A percentile compares a stretch with the other conserved stretches of the same genome.
phyloP scores from a whole-genome alignment of 768 basidiomycete genomes.

The Leucogyrophana mollusca region DNA sequence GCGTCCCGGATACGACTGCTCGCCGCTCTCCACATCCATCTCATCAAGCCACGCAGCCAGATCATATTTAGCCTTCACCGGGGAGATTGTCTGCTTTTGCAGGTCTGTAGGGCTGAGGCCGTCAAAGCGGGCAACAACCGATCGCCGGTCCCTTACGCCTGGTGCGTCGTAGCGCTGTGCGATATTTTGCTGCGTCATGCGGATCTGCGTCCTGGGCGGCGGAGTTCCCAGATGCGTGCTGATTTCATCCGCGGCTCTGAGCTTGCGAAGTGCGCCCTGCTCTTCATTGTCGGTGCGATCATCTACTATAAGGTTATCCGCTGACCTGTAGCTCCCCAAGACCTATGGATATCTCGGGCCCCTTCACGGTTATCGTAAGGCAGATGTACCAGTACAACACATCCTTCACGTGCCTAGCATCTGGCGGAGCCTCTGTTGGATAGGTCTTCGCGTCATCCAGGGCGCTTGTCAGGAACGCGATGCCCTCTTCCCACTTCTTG shows the following conservation, averaged over 20 bases:
- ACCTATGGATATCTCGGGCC: slow-evolving; percentile 47
- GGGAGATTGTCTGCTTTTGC: slow-evolving; percentile 20
- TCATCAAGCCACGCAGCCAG: slow-evolving; percentile 58
- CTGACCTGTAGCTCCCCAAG: slow-evolving; percentile 51
- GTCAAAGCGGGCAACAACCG: slow-evolving; percentile 37
- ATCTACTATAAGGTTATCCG: neutral
- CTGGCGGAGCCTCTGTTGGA: slow-evolving; percentile 56
- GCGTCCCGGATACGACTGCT: slow-evolving; percentile 24
- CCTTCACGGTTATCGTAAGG: slow-evolving; percentile 50
- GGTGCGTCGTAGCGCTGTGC: slow-evolving; percentile 38
- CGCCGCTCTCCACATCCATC: slow-evolving; percentile 39
- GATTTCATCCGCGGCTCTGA: slow-evolving; percentile 54
- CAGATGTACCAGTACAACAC: slow-evolving; percentile 61
- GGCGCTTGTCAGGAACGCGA: slow-evolving; percentile 59
- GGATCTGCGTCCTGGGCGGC: slow-evolving; percentile 50
- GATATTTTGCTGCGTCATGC: slow-evolving; percentile 52
- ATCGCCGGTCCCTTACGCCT: slow-evolving; percentile 47
- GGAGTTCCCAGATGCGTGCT: slow-evolving; percentile 42
- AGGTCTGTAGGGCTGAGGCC: slow-evolving; percentile 26
- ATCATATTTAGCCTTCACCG: slow-evolving; percentile 51
- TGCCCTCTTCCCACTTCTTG: slow-evolving; percentile 55
- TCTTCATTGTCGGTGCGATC: neutral
- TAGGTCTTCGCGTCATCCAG: slow-evolving; percentile 59
- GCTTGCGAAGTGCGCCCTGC: slow-evolving; percentile 39
- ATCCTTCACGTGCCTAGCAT: slow-evolving; percentile 58